phyloP scores from a whole-genome alignment of 345 rosid species.

The Bruguiera gymnorhiza region DNA sequence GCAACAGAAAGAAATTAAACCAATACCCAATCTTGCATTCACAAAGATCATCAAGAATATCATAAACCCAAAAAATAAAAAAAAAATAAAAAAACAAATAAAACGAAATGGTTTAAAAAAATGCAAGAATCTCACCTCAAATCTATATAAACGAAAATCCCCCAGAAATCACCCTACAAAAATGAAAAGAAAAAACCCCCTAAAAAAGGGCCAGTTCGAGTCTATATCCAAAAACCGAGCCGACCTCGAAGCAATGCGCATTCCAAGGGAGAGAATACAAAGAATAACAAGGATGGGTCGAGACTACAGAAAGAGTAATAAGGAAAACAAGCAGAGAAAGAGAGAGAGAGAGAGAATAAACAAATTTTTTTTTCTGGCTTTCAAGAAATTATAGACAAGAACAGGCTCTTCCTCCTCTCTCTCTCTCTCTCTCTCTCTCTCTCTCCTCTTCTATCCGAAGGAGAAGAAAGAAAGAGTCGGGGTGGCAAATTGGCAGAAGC shows the following conservation, averaged over 20 bases:
- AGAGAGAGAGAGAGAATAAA: too few species aligned
- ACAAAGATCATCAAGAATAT: not conserved
- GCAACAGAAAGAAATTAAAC: not conserved
- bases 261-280: not conserved
- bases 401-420: too few species aligned
- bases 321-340: too few species aligned
- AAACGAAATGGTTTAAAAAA: not conserved
- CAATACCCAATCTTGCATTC: not conserved
- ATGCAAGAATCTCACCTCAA: not conserved
- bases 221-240: not conserved
- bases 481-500: not conserved
- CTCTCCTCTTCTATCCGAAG: conserved; percentile 23
- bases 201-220: not conserved
- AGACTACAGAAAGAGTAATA: too few species aligned
- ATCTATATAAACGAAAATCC: not conserved
- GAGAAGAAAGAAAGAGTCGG: conserved; percentile 21
- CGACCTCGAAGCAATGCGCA: not conserved
- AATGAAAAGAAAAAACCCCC: not conserved
- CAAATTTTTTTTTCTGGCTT: too few species aligned
- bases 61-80: too few species aligned
- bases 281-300: too few species aligned
- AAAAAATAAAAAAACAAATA: not conserved
- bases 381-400: too few species aligned
- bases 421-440: not conserved
- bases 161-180: not conserved